Conservation (phyloP, 2,329 filamentous ascomycete genomes). For the Cytospora mali region DNA sequence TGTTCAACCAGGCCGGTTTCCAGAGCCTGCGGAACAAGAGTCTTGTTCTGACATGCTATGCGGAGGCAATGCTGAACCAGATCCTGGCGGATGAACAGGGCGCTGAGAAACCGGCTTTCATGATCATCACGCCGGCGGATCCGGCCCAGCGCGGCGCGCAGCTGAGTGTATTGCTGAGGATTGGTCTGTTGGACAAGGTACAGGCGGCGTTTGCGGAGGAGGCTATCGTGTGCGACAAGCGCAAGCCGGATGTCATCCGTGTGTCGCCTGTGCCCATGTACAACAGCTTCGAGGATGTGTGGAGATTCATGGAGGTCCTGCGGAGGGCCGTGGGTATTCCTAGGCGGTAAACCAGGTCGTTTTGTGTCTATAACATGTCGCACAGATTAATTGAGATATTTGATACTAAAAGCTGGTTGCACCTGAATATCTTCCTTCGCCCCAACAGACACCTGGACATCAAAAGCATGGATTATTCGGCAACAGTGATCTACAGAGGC, state of each 20-base stretch:
- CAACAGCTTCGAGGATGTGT: conserved; percentile 76
- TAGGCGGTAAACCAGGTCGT: background rate
- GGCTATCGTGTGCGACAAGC: conserved; percentile 78
- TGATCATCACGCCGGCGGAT: conserved; percentile 70
- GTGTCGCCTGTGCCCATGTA: conserved; percentile 85
- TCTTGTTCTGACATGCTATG: conserved; percentile 72
- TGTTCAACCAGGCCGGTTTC: conserved; percentile 76
- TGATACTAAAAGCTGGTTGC: background rate
- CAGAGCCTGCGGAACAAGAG: conserved; percentile 69
- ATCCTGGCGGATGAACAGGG: conserved; percentile 41
- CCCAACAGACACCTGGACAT: background rate
- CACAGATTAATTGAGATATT: background rate
- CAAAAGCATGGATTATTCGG: too few relatives aligned
- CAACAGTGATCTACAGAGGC: too few relatives aligned
- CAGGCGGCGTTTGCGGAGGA: conserved; percentile 64
- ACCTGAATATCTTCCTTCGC: too few relatives aligned
- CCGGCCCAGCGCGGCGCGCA: conserved; percentile 74
- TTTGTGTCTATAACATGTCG: background rate
- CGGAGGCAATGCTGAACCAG: conserved; percentile 65
- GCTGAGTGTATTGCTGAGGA: conserved; percentile 70
- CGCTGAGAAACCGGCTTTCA: conserved; percentile 48
- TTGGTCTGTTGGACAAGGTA: conserved; percentile 71
- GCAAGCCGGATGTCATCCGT: conserved; percentile 82
- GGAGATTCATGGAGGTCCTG: conserved; percentile 49
- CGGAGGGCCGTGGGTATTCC: conserved; percentile 32